Conservation (phyloP, 176 grass and related monocot genomes). For the Metroxylon sagu region DNA sequence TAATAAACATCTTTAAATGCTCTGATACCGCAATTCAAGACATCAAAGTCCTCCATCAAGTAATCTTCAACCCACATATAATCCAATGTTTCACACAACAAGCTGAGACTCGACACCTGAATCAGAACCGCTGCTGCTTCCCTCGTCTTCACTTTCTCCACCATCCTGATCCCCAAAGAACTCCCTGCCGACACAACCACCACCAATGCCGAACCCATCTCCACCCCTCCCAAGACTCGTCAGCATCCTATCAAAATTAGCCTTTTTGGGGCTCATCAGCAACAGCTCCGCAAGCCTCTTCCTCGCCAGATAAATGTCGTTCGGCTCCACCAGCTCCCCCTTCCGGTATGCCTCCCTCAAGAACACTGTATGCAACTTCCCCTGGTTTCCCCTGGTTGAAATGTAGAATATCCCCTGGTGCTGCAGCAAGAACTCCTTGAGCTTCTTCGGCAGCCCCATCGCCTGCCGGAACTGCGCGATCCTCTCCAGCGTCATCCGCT, state of each 20-base stretch:
- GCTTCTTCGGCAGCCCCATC: conserved; percentile 71
- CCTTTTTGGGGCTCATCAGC: conserved; percentile 50
- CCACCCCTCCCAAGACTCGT: conserved; percentile 64
- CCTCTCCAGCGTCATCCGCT: conserved; percentile 68
- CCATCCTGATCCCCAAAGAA: conserved; percentile 28
- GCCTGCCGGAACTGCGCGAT: conserved; percentile 68
- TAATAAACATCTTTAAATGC: too few species aligned
- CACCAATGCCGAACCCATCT: conserved; percentile 20
- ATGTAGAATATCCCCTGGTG: conserved; percentile 92
- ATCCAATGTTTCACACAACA: conserved; percentile 37
- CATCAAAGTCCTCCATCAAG: too few species aligned
- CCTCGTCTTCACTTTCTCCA: conserved; percentile 21
- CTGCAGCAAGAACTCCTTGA: conserved; percentile 79
- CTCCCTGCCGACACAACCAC: conserved; percentile 20
- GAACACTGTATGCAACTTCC: conserved; percentile 81
- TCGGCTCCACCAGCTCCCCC: conserved; percentile 52
- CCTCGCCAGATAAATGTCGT: conserved; percentile 49
- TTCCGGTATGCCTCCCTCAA: conserved; percentile 69
- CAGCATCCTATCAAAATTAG: conserved; percentile 77
- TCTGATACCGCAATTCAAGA: too few species aligned
- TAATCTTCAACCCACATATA: too few species aligned
- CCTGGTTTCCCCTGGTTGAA: conserved; percentile 69
- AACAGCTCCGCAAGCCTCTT: conserved; percentile 59
- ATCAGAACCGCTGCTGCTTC: conserved; percentile 61
- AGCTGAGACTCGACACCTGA: conserved; percentile 84